Percentiles rank a stretch among this genome's conserved stretches.
Evolutionary conservation across 306 rosid species (phyloP).

Genomic region (Vigna angularis): DNA sequence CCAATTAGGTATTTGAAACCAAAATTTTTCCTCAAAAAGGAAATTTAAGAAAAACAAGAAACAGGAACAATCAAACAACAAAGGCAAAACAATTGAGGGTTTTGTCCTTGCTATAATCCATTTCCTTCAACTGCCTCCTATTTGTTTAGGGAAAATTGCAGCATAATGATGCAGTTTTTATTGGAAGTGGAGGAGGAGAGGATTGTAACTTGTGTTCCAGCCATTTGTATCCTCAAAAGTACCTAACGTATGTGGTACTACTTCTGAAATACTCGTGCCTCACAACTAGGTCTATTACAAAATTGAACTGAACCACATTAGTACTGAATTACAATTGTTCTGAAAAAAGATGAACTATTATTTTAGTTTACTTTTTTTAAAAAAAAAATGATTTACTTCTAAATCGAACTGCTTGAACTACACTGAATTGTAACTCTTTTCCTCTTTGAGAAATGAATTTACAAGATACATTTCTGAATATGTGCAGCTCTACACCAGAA

Average conservation of each 20-base stretch:
- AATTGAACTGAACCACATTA: too few species aligned
- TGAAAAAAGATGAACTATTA: too few species aligned
- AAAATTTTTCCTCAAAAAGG: background rate
- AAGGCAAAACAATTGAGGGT: background rate
- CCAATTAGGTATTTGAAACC: background rate
- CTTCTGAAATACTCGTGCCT: background rate
- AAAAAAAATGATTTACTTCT: too few species aligned
- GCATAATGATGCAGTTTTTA: background rate
- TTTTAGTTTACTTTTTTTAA: too few species aligned
- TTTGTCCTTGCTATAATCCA: background rate
- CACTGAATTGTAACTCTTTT: background rate
- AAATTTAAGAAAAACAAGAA: background rate
- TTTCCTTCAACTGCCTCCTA: background rate
- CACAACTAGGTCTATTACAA: background rate
- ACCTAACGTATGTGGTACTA: background rate
- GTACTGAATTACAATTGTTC: too few species aligned
- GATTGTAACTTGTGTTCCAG: background rate
- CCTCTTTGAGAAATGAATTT: constrained; percentile 12
- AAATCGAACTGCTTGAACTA: too few species aligned
- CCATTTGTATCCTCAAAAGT: background rate
- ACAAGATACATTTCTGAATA: constrained; percentile 2
- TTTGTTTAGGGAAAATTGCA: background rate
- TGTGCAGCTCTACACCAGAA: background rate
- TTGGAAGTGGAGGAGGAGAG: background rate
- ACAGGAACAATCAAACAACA: background rate